Evolutionary conservation across 495 filamentous ascomycete species (phyloP).

Genomic region (Amniculicola lignicola): DNA sequence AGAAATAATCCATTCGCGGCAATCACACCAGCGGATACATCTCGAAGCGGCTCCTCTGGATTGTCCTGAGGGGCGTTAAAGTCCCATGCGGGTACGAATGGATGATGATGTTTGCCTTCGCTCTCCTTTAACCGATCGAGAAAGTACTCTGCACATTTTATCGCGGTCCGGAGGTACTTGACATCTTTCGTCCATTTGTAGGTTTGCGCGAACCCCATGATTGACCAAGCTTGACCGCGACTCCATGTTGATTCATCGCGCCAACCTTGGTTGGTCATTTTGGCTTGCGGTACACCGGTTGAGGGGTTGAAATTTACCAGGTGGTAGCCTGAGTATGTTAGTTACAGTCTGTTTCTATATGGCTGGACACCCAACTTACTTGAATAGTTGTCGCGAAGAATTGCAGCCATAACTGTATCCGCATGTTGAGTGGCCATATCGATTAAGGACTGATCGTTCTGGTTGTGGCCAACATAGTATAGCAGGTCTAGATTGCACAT

Average conservation of each 20-base stretch:
- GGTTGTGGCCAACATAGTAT: conserved; percentile 15
- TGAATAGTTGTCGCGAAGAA: conserved; percentile 17
- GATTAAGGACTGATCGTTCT: conserved; percentile 17
- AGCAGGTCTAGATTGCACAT: conserved; percentile 27
- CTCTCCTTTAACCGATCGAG: conserved; percentile 5
- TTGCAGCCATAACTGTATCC: conserved; percentile 13
- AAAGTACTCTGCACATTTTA: conserved; percentile 17
- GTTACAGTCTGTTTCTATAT: too few relatives aligned
- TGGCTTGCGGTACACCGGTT: conserved; percentile 11
- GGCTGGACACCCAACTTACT: too few relatives aligned
- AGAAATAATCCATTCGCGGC: conserved; percentile 17
- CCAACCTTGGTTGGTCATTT: conserved; percentile 22
- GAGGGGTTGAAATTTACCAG: conserved; percentile 18
- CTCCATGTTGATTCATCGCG: conserved; percentile 19
- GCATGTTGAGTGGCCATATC: conserved; percentile 20
- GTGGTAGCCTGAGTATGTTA: conserved; percentile 20
- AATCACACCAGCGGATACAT: conserved; percentile 16
- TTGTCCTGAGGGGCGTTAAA: conserved; percentile 13
- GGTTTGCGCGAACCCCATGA: conserved; percentile 25
- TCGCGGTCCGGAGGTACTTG: conserved; percentile 13
- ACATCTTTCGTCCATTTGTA: conserved; percentile 22
- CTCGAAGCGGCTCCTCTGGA: conserved; percentile 6
- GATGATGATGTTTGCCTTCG: conserved; percentile 14
- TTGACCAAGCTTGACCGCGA: conserved; percentile 22
- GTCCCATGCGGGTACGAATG: conserved; percentile 16